Base-by-base conservation (phyloP, 2,329 filamentous ascomycete genomes). In the Hymenotorrendiella dingleyae region DNA sequence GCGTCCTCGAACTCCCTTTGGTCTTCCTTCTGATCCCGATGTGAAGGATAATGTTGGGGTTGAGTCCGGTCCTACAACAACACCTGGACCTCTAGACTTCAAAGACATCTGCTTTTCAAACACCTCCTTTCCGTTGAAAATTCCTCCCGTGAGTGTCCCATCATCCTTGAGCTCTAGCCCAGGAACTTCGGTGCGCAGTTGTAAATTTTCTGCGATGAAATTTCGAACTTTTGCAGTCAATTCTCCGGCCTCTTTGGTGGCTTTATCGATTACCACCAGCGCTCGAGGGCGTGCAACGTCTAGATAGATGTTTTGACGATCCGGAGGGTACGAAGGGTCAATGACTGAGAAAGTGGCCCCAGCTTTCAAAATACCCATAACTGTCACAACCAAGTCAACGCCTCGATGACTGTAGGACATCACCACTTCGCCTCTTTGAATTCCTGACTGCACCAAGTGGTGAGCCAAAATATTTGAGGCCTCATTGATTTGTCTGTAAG, bases 401-500 rank as follows among this genome's bases (percentile, higher is more conserved):
- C 80, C 80, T 45, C 90, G 80, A 65, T 95, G 78, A 43, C 87
- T 87, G 60, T 82, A 96, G 50, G 93, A 86, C 86, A 95, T 94
- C 56, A 95, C 88, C 2, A 95, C 89, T 60, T 97, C 89, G 7
- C 88, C 89, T 53, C 80, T 72, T 46, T 80, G 72, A 50, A 88
- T 72, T 45, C 90, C 89, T 56, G 80, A 73, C 38, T 82, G 72
- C 41, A 84, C 76, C 16, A 96, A 73, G 59, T 94, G 78, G 65
- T 94, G 81, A 17, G 88, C 86, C 6, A 96, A 64, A 14, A 79
- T 72, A 61, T 94, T 94, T 22, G 86, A 84, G 0, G 84, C 82
- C 67, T 95, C 84, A 59, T 89, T 76, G 59, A 97, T 95, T 58
- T 94, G 86, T 52, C 72, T 71, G 64, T 96, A 97, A 19, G 81